These are phyloP conservation scores for Exophiala alcalophila DNA, from an alignment of 2,329 filamentous ascomycete species.

Conservation along the genomic window DNA sequence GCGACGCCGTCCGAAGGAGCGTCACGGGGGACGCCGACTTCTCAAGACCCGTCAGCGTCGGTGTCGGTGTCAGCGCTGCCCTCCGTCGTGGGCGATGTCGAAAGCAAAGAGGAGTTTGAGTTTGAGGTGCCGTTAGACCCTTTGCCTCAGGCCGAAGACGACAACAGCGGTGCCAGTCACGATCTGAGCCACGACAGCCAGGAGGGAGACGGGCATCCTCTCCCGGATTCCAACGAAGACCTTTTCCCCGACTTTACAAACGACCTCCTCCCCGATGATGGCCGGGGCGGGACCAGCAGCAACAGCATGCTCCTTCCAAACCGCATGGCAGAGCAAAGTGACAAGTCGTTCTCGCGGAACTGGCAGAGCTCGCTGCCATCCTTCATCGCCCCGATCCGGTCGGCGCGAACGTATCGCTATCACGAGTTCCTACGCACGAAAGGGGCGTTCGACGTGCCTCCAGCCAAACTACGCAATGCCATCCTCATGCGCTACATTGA, in stretches of 20 bases:
- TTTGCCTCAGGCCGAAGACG: background rate
- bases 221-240: conserved; percentile 7
- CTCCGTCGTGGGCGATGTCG: background rate
- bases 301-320: too few relatives aligned
- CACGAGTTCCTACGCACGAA: conserved; percentile 71
- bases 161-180: too few relatives aligned
- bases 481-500: conserved; percentile 78
- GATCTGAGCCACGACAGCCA: background rate
- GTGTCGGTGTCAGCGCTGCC: background rate
- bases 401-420: conserved; percentile 76
- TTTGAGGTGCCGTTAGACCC: too few relatives aligned
- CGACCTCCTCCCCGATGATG: conserved; percentile 1
- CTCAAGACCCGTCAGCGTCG: background rate
- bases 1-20: background rate
- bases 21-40: background rate
- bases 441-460: conserved; percentile 75
- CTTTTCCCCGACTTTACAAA: conserved; percentile 15
- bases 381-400: conserved; percentile 76
- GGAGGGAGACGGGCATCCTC: background rate
- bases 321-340: too few relatives aligned
- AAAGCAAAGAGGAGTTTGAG: too few relatives aligned
- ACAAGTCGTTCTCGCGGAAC: background rate
- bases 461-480: conserved; percentile 67
- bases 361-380: conserved; percentile 3
- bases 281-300: background rate